Percentiles rank a stretch among this genome's conserved stretches.
Conservation (phyloP, 2,329 filamentous ascomycete genomes). For the Pyrenophora graminea region DNA sequence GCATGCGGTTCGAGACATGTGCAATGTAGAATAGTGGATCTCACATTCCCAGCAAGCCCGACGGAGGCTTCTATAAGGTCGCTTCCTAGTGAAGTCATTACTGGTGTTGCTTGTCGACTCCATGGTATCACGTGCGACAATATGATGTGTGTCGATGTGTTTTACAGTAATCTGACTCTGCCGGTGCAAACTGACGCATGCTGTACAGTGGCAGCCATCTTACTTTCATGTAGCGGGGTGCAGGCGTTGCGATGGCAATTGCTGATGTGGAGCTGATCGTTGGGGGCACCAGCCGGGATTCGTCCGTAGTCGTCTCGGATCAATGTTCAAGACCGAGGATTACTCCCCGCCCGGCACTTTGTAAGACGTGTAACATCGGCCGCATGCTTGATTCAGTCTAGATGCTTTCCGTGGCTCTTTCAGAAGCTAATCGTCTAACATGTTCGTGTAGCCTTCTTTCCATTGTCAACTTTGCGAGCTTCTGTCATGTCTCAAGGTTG, state of each 20-base stretch:
- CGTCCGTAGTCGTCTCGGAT: conserved; percentile 26
- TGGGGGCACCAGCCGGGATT: conserved; percentile 33
- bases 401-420: background rate
- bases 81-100: conserved; percentile 25
- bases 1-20: background rate
- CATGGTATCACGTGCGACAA: conserved; percentile 16
- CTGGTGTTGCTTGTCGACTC: conserved; percentile 24
- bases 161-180: background rate
- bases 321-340: conserved; percentile 8
- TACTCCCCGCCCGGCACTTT: conserved; percentile 6
- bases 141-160: background rate
- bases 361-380: background rate
- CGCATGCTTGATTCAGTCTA: background rate
- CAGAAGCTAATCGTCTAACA: too few species aligned
- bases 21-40: conserved; percentile 9
- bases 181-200: conserved; percentile 20
- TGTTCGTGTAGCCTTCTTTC: background rate
- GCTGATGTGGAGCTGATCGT: conserved; percentile 25
- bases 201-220: conserved; percentile 25
- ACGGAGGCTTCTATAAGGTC: conserved; percentile 33
- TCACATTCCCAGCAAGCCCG: conserved; percentile 45
- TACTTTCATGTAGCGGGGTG: conserved; percentile 42
- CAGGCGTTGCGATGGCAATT: conserved; percentile 32
- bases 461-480: background rate
- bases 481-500: background rate